A percentile compares a stretch with the other conserved stretches of the same genome.
phyloP scores from a whole-genome alignment of 129 eudicot species.

The Cynara cardunculus region DNA sequence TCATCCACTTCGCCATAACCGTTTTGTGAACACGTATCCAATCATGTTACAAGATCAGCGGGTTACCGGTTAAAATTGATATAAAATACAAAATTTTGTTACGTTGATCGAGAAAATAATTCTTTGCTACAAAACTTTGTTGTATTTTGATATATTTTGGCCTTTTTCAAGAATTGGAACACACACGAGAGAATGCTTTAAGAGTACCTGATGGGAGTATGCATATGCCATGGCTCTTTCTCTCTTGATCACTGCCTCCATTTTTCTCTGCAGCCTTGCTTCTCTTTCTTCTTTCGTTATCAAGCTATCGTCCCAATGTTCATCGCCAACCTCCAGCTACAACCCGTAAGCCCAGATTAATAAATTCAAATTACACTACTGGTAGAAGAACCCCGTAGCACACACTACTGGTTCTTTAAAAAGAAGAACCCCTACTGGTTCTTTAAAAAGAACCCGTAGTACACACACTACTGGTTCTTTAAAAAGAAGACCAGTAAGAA shows the following conservation, averaged over 20 bases:
- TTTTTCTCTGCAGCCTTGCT: constrained; percentile 63
- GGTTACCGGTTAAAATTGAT: not conserved
- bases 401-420: not conserved
- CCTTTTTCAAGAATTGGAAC: not conserved
- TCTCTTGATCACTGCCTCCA: constrained; percentile 83
- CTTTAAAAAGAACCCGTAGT: not conserved
- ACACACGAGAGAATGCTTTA: not conserved
- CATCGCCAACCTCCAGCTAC: constrained; percentile 33
- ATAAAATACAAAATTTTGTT: not conserved
- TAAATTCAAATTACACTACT: not conserved
- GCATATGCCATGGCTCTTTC: constrained; percentile 99
- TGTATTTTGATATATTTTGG: not conserved
- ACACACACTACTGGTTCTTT: not conserved
- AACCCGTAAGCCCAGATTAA: not conserved
- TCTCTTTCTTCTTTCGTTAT: constrained; percentile 87
- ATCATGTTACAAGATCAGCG: not conserved
- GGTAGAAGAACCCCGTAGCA: too few species aligned
- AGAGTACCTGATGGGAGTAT: constrained; percentile 88
- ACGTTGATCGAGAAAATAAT: not conserved
- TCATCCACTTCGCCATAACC: not conserved
- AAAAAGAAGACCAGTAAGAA: not conserved
- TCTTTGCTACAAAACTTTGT: not conserved
- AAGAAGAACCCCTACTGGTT: not conserved
- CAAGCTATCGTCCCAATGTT: constrained; percentile 87
- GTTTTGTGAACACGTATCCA: not conserved